These are phyloP conservation scores for Anthracocystis setariae DNA, from an alignment of 1,284 basidiomycete species.

Conservation along the genomic window DNA sequence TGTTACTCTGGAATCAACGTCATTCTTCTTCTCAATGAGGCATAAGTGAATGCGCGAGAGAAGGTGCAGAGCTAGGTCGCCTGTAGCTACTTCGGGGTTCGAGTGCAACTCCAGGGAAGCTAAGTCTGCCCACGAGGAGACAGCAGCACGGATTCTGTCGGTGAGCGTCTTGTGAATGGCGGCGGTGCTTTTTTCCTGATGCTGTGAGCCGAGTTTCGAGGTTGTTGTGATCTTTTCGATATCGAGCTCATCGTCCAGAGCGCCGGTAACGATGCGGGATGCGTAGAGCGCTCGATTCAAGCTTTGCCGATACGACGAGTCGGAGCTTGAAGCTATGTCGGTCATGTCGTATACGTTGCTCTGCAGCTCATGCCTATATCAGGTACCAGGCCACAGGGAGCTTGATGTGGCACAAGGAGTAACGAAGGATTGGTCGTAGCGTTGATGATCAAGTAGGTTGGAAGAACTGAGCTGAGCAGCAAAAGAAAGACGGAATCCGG, in stretches of 20 bases:
- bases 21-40: constrained; percentile 29
- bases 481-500: not conserved
- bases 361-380: constrained; percentile 2
- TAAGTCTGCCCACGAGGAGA: constrained; percentile 17
- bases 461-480: not conserved
- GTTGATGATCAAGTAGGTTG: too few relatives aligned
- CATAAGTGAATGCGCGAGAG: constrained; percentile 23
- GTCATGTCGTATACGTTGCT: constrained; percentile 11
- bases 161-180: constrained; percentile 26
- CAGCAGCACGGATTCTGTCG: constrained; percentile 12
- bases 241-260: constrained; percentile 35
- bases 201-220: constrained; percentile 27
- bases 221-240: constrained; percentile 26
- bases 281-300: constrained; percentile 30
- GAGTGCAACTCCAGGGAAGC: constrained; percentile 12
- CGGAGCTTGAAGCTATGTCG: constrained; percentile 19
- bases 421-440: not conserved
- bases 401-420: not conserved
- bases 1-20: constrained; percentile 20
- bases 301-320: constrained; percentile 34
- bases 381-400: not conserved
- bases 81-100: constrained; percentile 26
- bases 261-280: constrained; percentile 33
- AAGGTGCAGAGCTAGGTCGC: constrained; percentile 31
- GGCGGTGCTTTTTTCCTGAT: constrained; percentile 15